Evolutionary conservation across 2,329 filamentous ascomycete genomes (phyloP).

Genomic region (Exophiala calicioides): DNA sequence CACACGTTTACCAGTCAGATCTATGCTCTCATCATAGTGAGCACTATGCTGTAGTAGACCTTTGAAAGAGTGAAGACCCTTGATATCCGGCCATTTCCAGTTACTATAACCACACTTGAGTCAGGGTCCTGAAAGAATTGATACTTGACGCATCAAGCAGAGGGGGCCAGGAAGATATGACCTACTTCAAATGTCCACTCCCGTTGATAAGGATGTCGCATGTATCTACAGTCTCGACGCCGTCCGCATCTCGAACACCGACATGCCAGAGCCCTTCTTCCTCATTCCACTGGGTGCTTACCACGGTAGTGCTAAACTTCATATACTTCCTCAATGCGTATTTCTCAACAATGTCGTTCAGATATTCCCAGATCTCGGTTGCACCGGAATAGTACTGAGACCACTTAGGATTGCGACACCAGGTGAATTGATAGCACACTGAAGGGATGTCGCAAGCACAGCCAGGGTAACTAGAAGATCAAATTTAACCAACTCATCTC

Average conservation of each 20-base stretch:
- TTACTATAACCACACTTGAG: too few species aligned
- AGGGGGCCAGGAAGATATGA: too few species aligned
- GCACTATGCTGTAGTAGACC: slow-evolving; percentile 39
- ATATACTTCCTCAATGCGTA: slow-evolving; percentile 32
- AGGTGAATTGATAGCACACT: slow-evolving; percentile 38
- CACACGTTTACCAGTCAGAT: slow-evolving; percentile 32
- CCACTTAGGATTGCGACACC: slow-evolving; percentile 37
- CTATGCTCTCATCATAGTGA: slow-evolving; percentile 35
- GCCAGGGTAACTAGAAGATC: slow-evolving; percentile 36
- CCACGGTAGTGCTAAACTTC: slow-evolving; percentile 30
- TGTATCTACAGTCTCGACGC: slow-evolving; percentile 52
- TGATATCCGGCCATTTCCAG: slow-evolving; percentile 42
- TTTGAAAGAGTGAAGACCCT: slow-evolving; percentile 39
- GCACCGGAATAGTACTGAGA: slow-evolving; percentile 29
- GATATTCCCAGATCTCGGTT: slow-evolving; percentile 34
- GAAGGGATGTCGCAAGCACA: slow-evolving; percentile 38
- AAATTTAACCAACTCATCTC: too few species aligned
- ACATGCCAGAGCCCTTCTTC: slow-evolving; percentile 33
- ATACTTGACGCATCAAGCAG: too few species aligned
- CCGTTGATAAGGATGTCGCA: slow-evolving; percentile 45
- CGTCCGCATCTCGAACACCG: slow-evolving; percentile 26
- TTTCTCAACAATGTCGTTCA: slow-evolving; percentile 28
- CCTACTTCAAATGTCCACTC: slow-evolving; percentile 12
- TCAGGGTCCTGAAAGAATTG: too few species aligned
- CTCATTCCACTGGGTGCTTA: slow-evolving; percentile 34